These are phyloP conservation scores for Inga oerstediana DNA, from an alignment of 306 rosid genomes.

Conservation along the genomic window DNA sequence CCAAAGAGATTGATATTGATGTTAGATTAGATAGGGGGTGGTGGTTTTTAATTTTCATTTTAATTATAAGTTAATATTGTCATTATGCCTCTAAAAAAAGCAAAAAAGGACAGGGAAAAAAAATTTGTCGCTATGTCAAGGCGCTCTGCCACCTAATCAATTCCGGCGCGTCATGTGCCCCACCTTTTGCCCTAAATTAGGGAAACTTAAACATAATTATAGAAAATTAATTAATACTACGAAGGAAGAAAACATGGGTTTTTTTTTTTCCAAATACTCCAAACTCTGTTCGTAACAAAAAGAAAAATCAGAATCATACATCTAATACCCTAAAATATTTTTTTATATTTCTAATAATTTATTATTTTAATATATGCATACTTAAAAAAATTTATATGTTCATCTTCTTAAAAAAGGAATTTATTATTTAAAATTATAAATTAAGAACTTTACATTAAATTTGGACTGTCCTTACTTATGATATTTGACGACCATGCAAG, in stretches of 20 bases:
- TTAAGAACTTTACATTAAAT: too few relatives aligned
- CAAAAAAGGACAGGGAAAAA: not conserved
- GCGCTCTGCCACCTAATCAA: constrained; percentile 56
- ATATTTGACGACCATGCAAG: too few relatives aligned
- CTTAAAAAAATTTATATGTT: too few relatives aligned
- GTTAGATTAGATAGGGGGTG: not conserved
- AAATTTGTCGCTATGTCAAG: constrained; percentile 38
- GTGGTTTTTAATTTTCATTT: not conserved
- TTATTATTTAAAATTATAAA: too few relatives aligned
- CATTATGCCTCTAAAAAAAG: not conserved
- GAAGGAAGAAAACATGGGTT: not conserved
- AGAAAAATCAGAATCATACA: too few relatives aligned
- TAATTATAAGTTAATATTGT: not conserved
- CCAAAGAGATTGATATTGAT: constrained; percentile 70
- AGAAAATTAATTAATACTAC: not conserved
- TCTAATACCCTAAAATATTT: too few relatives aligned
- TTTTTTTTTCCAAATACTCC: not conserved
- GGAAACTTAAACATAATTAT: constrained; percentile 10
- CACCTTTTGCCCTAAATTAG: constrained; percentile 38
- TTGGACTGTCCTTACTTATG: too few relatives aligned
- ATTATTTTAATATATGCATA: too few relatives aligned
- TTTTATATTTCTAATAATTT: too few relatives aligned
- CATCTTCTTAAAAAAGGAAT: too few relatives aligned
- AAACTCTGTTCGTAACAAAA: not conserved
- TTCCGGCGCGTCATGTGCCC: constrained; percentile 59